Percentiles rank a stretch among this genome's conserved stretches.
Evolutionary conservation across 2,329 filamentous ascomycete species (phyloP).

Genomic region (Plectosphaerella plurivora): DNA sequence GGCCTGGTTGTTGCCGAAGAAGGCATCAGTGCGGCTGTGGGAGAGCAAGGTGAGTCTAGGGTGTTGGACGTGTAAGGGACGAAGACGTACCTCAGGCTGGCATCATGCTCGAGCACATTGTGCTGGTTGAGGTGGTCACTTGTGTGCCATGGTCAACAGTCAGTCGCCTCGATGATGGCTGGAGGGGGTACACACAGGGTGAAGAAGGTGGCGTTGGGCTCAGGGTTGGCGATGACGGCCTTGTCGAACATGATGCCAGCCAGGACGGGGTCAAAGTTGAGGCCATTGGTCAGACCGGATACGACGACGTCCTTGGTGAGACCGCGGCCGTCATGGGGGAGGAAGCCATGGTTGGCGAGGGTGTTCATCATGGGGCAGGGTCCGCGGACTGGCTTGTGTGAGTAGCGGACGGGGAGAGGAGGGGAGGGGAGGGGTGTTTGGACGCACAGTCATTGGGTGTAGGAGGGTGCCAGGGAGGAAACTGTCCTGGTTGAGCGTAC

Average conservation of each 20-base stretch:
- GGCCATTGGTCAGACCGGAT: conserved; percentile 28
- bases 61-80: too few relatives aligned
- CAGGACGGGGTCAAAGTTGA: conserved; percentile 38
- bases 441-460: conserved; percentile 4
- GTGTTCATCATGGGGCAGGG: conserved; percentile 50
- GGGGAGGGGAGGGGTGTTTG: rapidly evolving
- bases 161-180: too few relatives aligned
- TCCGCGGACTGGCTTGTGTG: conserved; percentile 22
- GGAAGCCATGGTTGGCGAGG: conserved; percentile 44
- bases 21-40: conserved; percentile 39
- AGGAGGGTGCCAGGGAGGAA: conserved; percentile 1
- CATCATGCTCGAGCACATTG: conserved; percentile 45
- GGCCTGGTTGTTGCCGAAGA: conserved; percentile 43
- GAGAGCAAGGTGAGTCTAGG: background rate
- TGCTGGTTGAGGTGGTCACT: conserved; percentile 37
- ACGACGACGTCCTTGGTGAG: conserved; percentile 32
- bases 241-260: conserved; percentile 34
- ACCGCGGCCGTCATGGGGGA: conserved; percentile 39
- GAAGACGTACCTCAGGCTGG: conserved; percentile 31
- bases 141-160: background rate
- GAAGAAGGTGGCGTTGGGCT: conserved; percentile 38
- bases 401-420: background rate
- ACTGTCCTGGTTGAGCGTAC: background rate
- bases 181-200: conserved; percentile 18
- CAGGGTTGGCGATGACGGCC: conserved; percentile 36